A percentile compares a stretch with the other conserved stretches of the same genome.
These are phyloP conservation scores for Spatholobus suberectus DNA, from an alignment of 306 rosid genomes.

Conservation along the genomic window DNA sequence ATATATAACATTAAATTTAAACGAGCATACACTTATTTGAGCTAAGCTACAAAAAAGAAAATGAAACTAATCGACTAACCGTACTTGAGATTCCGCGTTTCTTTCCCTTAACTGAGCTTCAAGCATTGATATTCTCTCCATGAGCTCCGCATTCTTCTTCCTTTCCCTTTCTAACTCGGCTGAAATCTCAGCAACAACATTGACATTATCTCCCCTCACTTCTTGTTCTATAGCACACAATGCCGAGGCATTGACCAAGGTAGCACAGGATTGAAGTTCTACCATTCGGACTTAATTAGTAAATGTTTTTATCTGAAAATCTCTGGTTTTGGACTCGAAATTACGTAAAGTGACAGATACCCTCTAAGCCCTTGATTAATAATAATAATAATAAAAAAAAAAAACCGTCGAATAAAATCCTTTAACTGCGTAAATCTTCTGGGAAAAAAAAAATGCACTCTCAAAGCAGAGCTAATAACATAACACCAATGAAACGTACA, in stretches of 20 bases:
- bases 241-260: constrained; percentile 62
- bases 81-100: constrained; percentile 58
- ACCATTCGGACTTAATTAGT: constrained; percentile 53
- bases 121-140: constrained; percentile 78
- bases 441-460: not conserved
- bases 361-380: not conserved
- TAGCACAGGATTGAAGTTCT: constrained; percentile 66
- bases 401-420: constrained; percentile 33
- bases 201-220: constrained; percentile 54
- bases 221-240: constrained; percentile 65
- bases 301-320: constrained; percentile 31
- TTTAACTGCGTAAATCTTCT: constrained; percentile 24
- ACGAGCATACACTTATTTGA: not conserved
- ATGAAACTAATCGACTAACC: constrained; percentile 22
- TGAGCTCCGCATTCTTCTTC: constrained; percentile 72
- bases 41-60: not conserved
- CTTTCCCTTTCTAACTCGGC: constrained; percentile 75
- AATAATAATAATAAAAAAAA: not conserved
- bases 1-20: not conserved
- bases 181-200: constrained; percentile 63
- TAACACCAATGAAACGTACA: constrained; percentile 13
- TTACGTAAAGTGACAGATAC: constrained; percentile 2
- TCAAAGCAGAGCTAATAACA: not conserved
- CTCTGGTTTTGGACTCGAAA: constrained; percentile 4
- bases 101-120: constrained; percentile 75